Evolutionary conservation across 306 rosid genomes (phyloP).

Genomic region (Aeschynomene evenia): DNA sequence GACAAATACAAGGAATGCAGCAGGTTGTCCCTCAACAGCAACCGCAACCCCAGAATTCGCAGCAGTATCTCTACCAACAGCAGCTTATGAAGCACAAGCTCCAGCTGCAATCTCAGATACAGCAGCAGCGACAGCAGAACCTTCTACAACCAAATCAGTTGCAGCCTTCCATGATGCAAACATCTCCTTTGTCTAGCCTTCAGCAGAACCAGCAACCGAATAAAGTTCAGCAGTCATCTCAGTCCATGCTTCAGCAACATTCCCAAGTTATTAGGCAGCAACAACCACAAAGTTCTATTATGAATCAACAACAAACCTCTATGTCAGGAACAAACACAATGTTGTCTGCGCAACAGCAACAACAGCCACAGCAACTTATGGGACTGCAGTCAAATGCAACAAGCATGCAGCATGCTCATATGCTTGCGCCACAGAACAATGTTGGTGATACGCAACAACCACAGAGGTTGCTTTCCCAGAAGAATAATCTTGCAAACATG

Average conservation of each 20-base stretch:
- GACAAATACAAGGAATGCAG: conserved; percentile 80
- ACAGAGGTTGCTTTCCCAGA: conserved; percentile 71
- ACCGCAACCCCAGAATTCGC: conserved; percentile 69
- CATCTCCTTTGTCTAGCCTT: conserved; percentile 54
- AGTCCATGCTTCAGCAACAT: conserved; percentile 78
- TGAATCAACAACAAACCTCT: conserved; percentile 70
- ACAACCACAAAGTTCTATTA: conserved; percentile 58
- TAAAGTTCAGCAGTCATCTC: conserved; percentile 65
- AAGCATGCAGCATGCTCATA: conserved; percentile 62
- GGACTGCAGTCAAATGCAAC: conserved; percentile 65
- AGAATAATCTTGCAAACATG: conserved; percentile 66
- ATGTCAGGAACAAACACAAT: conserved; percentile 62
- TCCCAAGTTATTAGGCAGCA: conserved; percentile 74
- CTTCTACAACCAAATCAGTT: conserved; percentile 68
- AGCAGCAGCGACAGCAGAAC: conserved; percentile 68
- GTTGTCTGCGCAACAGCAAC: conserved; percentile 60
- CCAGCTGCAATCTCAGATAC: conserved; percentile 62
- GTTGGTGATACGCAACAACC: conserved; percentile 78
- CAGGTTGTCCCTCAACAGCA: conserved; percentile 68
- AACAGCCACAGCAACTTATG: conserved; percentile 53
- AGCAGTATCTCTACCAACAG: conserved; percentile 52
- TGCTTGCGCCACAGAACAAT: conserved; percentile 63
- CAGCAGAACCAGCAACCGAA: conserved; percentile 74
- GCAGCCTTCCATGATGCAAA: conserved; percentile 55
- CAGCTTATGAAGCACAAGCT: conserved; percentile 61